Evolutionary conservation across 305 asterid species (phyloP).

Genomic region (Caryopteris hybrid): DNA sequence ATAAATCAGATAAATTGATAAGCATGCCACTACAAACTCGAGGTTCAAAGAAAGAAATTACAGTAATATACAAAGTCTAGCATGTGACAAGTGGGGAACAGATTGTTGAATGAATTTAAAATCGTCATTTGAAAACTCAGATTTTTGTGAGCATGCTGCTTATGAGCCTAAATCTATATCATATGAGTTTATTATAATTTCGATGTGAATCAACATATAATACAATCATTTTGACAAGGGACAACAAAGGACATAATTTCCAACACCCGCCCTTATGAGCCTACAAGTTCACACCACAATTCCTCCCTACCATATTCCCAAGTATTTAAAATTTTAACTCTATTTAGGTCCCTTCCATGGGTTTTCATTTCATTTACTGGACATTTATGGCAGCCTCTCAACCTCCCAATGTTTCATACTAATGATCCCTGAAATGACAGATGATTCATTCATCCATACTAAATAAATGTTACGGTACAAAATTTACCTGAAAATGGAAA

Average conservation of each 20-base stretch:
- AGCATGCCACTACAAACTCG: neutral
- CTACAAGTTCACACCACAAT: neutral
- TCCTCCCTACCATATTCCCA: constrained; percentile 1
- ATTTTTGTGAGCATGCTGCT: neutral
- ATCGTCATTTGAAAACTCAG: neutral
- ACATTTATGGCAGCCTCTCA: too few species aligned
- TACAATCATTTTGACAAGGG: too few species aligned
- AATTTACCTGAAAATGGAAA: constrained; percentile 85
- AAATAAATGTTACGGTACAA: constrained; percentile 12
- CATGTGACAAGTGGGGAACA: neutral
- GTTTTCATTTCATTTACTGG: too few species aligned
- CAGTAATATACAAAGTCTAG: neutral
- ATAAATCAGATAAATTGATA: constrained; percentile 12
- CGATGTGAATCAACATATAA: too few species aligned
- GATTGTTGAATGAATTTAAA: neutral
- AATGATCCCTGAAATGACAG: constrained; percentile 5
- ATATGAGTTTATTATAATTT: too few species aligned
- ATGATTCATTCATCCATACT: neutral
- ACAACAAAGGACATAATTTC: too few species aligned
- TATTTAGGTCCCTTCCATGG: neutral
- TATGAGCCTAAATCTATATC: too few species aligned
- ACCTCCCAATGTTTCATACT: constrained; percentile 3
- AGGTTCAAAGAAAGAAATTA: neutral
- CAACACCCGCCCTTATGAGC: neutral
- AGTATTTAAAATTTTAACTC: neutral